phyloP scores from a whole-genome alignment of 371 early-diverging fungal genomes.

The Mucor piriformis region DNA sequence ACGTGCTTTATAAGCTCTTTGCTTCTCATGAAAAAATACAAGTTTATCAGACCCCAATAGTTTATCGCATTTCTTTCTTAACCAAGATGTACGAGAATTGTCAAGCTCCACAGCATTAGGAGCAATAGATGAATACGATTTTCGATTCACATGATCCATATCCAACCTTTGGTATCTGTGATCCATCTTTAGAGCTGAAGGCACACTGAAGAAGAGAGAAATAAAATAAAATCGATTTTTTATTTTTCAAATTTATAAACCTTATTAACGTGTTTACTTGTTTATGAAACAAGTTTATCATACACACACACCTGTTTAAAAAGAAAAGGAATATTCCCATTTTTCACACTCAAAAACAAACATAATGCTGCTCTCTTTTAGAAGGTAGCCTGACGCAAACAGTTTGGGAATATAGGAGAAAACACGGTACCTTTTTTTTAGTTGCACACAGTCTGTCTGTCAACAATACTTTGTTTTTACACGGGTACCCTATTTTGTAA shows the following conservation, averaged over 20 bases:
- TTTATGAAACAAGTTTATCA: conserved; percentile 14
- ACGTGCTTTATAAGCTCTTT: conserved; percentile 8
- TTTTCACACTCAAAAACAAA: background rate
- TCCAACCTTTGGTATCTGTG: background rate
- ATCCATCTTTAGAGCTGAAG: background rate
- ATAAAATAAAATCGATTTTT: background rate
- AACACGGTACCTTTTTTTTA: background rate
- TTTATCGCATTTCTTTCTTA: background rate
- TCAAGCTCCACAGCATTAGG: background rate
- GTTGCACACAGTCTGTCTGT: too few relatives aligned
- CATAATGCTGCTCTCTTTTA: conserved; percentile 1
- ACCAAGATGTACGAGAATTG: background rate
- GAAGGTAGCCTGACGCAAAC: conserved; percentile 16
- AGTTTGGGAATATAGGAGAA: background rate
- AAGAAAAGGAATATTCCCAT: background rate
- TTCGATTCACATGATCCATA: background rate
- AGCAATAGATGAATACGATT: conserved; percentile 7
- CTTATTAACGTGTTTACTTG: background rate
- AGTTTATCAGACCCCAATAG: conserved; percentile 7
- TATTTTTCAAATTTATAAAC: background rate
- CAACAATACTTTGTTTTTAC: too few relatives aligned
- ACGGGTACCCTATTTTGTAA: too few relatives aligned
- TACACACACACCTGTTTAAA: background rate
- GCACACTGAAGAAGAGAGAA: background rate
- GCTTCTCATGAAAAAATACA: conserved; percentile 7